Evolutionary conservation across 306 rosid species (phyloP), one percentile per base, ranked within the genome.

Genomic region (Dalbergia cochinchinensis): DNA sequence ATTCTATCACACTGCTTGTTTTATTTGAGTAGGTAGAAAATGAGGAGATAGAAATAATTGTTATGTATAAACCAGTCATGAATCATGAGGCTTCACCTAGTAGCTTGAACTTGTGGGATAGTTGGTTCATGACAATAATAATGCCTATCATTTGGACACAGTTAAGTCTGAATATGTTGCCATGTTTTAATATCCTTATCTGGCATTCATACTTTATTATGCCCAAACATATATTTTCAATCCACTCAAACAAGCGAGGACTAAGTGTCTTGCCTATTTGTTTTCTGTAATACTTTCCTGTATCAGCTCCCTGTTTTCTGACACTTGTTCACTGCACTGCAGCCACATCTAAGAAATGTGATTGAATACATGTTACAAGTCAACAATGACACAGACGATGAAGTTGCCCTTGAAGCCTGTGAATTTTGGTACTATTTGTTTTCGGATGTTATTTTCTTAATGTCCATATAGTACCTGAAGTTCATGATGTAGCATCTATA

Each of bases 381-480:
- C 83, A 96, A 96, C 88, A 90, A 93, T 84, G 99, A 96, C 77
- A 68, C 80, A 7, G 98, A 96, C 81, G 98, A 96, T 9, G 99
- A 96, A 85, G 99, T 96, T 44, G 93, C 99, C 58, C 99, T 96
- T 69, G 97, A 96, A 86, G 90, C 99, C 67, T 96, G 99, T 88
- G 99, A 96, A 93, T 96, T 96, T 86, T 96, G 99, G 99, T 96
- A 93, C 69, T 69, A 15, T 42, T 67, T 41, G n/a, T 50, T 67
- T 78, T 50, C 47, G 59, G 69, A 33, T 70, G 14, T 65, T 54
- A 59, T 76, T 19, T 61, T 71, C 65, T 65, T 61, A 22, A 54
- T 55, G 12, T 80, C 71, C 76, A 41, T 5, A 33, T 66, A 69
- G 74, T 74, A 75, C 50, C 77, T 53, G 47, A 61, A 44, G 42